A percentile compares a stretch with the other conserved stretches of the same genome.
phyloP scores from a whole-genome alignment of 495 filamentous ascomycete species.

The Hypoxylon cercidicola region DNA sequence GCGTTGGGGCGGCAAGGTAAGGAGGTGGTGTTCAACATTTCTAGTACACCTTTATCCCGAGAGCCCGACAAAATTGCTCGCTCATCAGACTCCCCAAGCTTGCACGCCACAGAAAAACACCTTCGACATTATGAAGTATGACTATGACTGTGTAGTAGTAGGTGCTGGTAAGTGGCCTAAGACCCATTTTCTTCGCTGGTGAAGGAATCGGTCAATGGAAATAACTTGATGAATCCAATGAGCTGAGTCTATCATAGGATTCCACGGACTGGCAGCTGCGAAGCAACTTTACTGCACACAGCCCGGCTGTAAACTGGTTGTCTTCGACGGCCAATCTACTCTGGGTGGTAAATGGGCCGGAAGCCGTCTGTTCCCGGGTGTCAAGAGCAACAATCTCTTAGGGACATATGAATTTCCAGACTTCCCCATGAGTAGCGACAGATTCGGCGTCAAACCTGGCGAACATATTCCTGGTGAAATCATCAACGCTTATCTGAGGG shows the following conservation, averaged over 20 bases:
- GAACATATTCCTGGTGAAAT: slow-evolving; percentile 76
- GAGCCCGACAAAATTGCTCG: too few relatives aligned
- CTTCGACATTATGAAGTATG: neutral
- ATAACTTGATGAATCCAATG: neutral
- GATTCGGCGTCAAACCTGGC: slow-evolving; percentile 67
- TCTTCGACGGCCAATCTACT: slow-evolving; percentile 14
- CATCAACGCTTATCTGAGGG: slow-evolving; percentile 72
- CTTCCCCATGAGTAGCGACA: slow-evolving; percentile 72
- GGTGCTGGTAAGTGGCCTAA: slow-evolving; percentile 19
- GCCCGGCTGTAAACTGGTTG: slow-evolving; percentile 2
- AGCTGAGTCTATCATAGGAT: slow-evolving; percentile 1
- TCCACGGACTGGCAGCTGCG: slow-evolving; percentile 20
- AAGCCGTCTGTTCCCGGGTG: slow-evolving; percentile 47
- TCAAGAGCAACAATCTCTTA: slow-evolving; percentile 69
- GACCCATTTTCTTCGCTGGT: neutral
- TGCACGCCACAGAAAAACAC: neutral
- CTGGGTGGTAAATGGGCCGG: slow-evolving; percentile 17
- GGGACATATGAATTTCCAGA: slow-evolving; percentile 79
- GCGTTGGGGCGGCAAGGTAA: too few relatives aligned
- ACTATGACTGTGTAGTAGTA: slow-evolving; percentile 14
- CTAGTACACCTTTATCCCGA: too few relatives aligned
- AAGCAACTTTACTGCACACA: slow-evolving; percentile 25
- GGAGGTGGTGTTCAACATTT: too few relatives aligned
- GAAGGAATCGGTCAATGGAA: neutral
- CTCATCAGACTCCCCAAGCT: too few relatives aligned